These are phyloP conservation scores for Starmerella vitae DNA, from an alignment of 805 yeast species.

Conservation along the genomic window DNA sequence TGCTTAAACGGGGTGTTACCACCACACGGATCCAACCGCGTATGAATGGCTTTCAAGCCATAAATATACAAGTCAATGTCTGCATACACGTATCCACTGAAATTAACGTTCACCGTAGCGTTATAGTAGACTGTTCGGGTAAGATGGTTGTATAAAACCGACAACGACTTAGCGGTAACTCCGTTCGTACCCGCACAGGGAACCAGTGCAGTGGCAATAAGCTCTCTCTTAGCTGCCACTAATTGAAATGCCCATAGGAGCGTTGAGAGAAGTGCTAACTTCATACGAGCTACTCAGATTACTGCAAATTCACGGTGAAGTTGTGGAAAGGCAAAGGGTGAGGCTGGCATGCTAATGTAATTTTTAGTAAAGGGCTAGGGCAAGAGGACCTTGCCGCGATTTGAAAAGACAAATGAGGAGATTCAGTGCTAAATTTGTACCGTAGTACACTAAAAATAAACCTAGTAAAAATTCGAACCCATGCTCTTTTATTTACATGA, in stretches of 20 bases:
- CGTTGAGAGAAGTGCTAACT: slow-evolving; percentile 5
- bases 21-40: slow-evolving; percentile 48
- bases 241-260: slow-evolving; percentile 5
- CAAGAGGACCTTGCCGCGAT: too few relatives aligned
- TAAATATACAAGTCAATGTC: slow-evolving; percentile 68
- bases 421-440: too few relatives aligned
- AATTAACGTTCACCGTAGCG: slow-evolving; percentile 53
- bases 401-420: too few relatives aligned
- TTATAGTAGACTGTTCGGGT: slow-evolving; percentile 53
- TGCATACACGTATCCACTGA: slow-evolving; percentile 55
- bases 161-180: slow-evolving; percentile 58
- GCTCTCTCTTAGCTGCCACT: slow-evolving; percentile 11
- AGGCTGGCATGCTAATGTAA: too few relatives aligned
- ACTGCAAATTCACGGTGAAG: too few relatives aligned
- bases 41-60: slow-evolving; percentile 58
- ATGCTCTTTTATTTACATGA: too few relatives aligned
- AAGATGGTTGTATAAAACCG: slow-evolving; percentile 64
- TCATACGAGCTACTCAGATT: slow-evolving; percentile 3
- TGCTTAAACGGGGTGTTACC: slow-evolving; percentile 50
- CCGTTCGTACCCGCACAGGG: slow-evolving; percentile 71
- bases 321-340: too few relatives aligned
- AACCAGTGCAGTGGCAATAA: slow-evolving; percentile 60
- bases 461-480: too few relatives aligned
- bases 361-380: too few relatives aligned
- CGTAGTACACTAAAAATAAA: too few relatives aligned